Evolutionary conservation across 176 grass and related monocot genomes (phyloP), one percentile per base, ranked within the genome.

Genomic region (Zoysia pacifica): DNA sequence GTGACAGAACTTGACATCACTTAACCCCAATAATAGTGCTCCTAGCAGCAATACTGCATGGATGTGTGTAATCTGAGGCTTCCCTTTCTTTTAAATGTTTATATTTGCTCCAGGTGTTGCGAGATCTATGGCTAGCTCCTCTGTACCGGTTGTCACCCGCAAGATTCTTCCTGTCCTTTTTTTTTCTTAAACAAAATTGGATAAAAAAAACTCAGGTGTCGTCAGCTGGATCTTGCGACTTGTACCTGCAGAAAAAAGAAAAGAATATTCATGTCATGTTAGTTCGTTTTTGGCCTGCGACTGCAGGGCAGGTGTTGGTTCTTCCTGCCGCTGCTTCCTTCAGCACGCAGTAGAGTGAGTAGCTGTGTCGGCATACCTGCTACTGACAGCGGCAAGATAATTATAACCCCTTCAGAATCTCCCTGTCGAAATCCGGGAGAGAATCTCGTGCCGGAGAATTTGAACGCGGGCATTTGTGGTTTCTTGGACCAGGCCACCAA

Each of bases 281-380:
- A 70, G 81, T 76, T 80, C 73, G 81, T 82, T 28, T 28, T 28
- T 82, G 47, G 28, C 28, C 13, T 55, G 70, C 63, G 28, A 28
- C 28, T 28, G 28, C 28, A 28, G 61, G 74, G 8, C 67, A 72
- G 55, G 75, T 79, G 61, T 38, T 40, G 45, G 39, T 39, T 62
- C 16, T 7, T 28, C 28, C 28, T 18, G 18, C 55, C 6, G 47
- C 35, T 79, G 81, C 75, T 79, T 87, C 44, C 79, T 74, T 69
- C 75, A 70, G 80, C 80, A 79, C 28, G 80, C 18, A 16, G 1
- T 55, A 18, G 52, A 55, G 52, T 28, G 28, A 6, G 28, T 28
- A 48, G 49, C 18, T 12, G 39, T 65, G 87, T 89, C 87, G 87
- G 87, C 77, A 84, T 56, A 89, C 87, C 87, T 8, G 85, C 66